Conservation (phyloP, 2,329 filamentous ascomycete genomes). For the Parastagonospora nodorum region DNA sequence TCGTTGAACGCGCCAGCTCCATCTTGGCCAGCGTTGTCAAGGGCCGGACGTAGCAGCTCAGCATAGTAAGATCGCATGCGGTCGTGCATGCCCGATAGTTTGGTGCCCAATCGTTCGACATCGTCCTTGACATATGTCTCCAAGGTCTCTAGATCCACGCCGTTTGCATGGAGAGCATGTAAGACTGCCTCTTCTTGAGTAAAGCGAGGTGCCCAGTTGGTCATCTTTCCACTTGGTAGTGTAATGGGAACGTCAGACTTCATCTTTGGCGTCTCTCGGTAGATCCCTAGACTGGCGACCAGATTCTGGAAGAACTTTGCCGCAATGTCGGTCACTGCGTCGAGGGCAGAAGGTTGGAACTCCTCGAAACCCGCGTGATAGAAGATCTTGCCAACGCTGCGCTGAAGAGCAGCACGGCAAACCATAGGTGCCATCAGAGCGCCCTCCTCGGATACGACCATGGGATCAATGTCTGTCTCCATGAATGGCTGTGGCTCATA, state of each 20-base stretch:
- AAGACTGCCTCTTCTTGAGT: conserved; percentile 84
- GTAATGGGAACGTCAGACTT: conserved; percentile 52
- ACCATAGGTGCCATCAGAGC: conserved; percentile 84
- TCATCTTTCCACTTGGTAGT: conserved; percentile 32
- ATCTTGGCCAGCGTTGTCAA: conserved; percentile 77
- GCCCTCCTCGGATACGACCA: conserved; percentile 86
- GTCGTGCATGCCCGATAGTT: conserved; percentile 84
- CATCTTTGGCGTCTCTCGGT: conserved; percentile 81
- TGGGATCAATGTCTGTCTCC: conserved; percentile 84
- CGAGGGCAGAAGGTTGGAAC: conserved; percentile 90
- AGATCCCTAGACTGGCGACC: conserved; percentile 76
- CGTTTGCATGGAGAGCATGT: conserved; percentile 83
- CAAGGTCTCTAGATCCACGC: conserved; percentile 77
- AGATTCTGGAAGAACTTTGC: conserved; percentile 89
- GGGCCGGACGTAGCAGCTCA: conserved; percentile 89
- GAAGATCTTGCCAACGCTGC: conserved; percentile 91
- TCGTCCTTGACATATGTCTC: conserved; percentile 92
- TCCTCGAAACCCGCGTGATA: conserved; percentile 98
- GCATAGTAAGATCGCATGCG: conserved; percentile 91
- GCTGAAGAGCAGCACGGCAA: conserved; percentile 82
- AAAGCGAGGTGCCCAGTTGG: conserved; percentile 68
- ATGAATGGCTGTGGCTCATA: conserved; percentile 88
- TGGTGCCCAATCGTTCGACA: conserved; percentile 80
- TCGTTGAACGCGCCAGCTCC: conserved; percentile 93
- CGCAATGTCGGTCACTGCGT: conserved; percentile 86